These are phyloP conservation scores for Pyrrhoderma lamaoense DNA, from an alignment of 1,284 basidiomycete species.

Conservation along the genomic window DNA sequence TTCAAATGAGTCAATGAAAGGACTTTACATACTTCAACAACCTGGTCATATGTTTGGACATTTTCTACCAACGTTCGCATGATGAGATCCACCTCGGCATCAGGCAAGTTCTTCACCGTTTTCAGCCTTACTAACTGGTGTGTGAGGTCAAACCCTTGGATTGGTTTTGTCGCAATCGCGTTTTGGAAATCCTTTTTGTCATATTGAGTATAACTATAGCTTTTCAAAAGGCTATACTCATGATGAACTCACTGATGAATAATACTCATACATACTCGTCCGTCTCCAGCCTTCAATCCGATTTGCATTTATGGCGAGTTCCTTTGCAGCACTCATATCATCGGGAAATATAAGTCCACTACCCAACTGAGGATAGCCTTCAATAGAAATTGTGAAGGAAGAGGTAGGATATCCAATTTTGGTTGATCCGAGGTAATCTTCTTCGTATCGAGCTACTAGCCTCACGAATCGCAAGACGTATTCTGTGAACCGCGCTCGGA, in stretches of 20 bases:
- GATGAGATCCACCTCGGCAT: conserved; percentile 67
- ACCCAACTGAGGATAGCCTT: conserved; percentile 42
- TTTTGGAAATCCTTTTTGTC: conserved; percentile 48
- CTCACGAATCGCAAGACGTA: conserved; percentile 71
- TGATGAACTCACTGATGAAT: conserved; percentile 39
- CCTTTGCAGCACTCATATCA: conserved; percentile 47
- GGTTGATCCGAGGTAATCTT: conserved; percentile 58
- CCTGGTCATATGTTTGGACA: conserved; percentile 76
- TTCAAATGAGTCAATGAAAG: conserved; percentile 7
- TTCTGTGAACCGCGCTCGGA: conserved; percentile 74
- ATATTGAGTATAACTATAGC: neutral
- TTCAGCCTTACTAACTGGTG: conserved; percentile 71
- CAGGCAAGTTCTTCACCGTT: conserved; percentile 50
- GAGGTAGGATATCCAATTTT: conserved; percentile 54
- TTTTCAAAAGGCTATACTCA: neutral
- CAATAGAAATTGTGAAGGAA: conserved; percentile 35
- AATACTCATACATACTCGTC: conserved; percentile 61
- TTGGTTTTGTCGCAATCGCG: conserved; percentile 35
- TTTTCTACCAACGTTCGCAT: conserved; percentile 65
- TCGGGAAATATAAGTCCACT: conserved; percentile 66
- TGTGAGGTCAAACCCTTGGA: conserved; percentile 59
- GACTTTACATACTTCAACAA: conserved; percentile 61
- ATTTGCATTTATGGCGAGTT: conserved; percentile 59
- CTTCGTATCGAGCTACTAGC: conserved; percentile 73
- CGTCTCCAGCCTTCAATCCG: conserved; percentile 77